Evolutionary conservation across 441 rosid species (phyloP).

Genomic region (Croton laevigatus): DNA sequence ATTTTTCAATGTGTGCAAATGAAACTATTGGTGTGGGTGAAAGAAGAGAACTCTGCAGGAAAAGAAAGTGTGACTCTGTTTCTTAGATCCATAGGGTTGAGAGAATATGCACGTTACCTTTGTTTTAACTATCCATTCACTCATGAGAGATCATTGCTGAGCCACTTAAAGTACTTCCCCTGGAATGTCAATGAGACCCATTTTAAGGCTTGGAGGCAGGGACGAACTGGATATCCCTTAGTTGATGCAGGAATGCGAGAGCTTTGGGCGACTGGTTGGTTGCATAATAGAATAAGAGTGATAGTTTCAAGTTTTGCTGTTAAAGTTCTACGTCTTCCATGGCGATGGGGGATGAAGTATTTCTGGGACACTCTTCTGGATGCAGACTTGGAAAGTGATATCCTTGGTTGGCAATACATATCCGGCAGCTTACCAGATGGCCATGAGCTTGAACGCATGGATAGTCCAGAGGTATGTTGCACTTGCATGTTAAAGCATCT

Average conservation of each 20-base stretch:
- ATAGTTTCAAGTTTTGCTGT: constrained; percentile 84
- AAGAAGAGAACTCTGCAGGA: constrained; percentile 56
- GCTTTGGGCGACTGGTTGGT: constrained; percentile 98
- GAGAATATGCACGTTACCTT: constrained; percentile 89
- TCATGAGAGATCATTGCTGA: constrained; percentile 65
- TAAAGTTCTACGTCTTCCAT: constrained; percentile 81
- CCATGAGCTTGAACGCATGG: constrained; percentile 82
- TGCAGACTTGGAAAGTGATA: constrained; percentile 84
- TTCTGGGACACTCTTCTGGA: constrained; percentile 94
- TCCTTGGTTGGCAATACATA: constrained; percentile 94
- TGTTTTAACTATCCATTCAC: constrained; percentile 91
- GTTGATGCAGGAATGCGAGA: constrained; percentile 99
- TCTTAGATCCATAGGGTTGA: constrained; percentile 71
- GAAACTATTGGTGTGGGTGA: constrained; percentile 71
- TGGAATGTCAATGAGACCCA: constrained; percentile 55
- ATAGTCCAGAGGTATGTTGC: constrained; percentile 64
- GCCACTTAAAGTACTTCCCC: constrained; percentile 73
- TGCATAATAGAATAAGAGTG: constrained; percentile 83
- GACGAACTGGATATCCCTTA: constrained; percentile 84
- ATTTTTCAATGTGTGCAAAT: constrained; percentile 54
- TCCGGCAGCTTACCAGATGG: constrained; percentile 94
- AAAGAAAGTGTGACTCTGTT: constrained; percentile 61
- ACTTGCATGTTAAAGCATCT: neutral
- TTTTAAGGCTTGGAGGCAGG: constrained; percentile 93
- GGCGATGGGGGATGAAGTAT: constrained; percentile 98